A percentile compares a stretch with the other conserved stretches of the same genome.
Evolutionary conservation across 1,139 yeast genomes (phyloP).

Genomic region (Nadsonia starkeyi-henricii): DNA sequence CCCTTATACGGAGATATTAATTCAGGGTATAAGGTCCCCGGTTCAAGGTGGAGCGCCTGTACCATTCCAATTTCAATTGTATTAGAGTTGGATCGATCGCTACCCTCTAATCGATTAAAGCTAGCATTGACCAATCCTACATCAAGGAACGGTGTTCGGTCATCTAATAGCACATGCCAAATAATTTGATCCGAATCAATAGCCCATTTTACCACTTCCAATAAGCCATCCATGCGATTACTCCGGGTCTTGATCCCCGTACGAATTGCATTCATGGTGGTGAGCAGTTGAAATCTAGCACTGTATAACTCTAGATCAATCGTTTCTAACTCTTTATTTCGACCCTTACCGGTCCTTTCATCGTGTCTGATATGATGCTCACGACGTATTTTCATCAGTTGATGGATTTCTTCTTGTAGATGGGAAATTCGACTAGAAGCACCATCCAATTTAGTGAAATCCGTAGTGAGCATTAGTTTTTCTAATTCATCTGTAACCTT

Average conservation of each 20-base stretch:
- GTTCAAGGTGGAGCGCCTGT: constrained; percentile 56
- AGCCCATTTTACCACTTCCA: constrained; percentile 38
- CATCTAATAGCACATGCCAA: constrained; percentile 53
- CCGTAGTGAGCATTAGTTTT: constrained; percentile 54
- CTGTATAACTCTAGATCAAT: constrained; percentile 47
- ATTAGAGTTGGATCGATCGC: constrained; percentile 52
- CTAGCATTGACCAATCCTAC: constrained; percentile 50
- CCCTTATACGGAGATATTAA: constrained; percentile 41
- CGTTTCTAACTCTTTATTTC: constrained; percentile 15
- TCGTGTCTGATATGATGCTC: constrained; percentile 27
- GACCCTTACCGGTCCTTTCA: constrained; percentile 15
- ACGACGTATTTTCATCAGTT: constrained; percentile 32
- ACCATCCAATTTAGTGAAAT: constrained; percentile 44
- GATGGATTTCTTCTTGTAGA: constrained; percentile 44
- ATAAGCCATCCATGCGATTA: constrained; percentile 26
- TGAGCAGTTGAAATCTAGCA: constrained; percentile 42
- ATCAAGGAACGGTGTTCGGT: constrained; percentile 55
- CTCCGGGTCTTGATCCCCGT: constrained; percentile 21
- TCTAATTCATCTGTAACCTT: constrained; percentile 46
- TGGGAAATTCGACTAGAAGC: constrained; percentile 38
- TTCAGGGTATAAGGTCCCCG: constrained; percentile 55
- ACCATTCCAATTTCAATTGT: constrained; percentile 45
- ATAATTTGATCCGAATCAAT: constrained; percentile 59
- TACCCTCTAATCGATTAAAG: constrained; percentile 45
- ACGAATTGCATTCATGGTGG: constrained; percentile 50